Base-by-base conservation (phyloP, 208 protist species). In the Leishmania lainsoni region DNA sequence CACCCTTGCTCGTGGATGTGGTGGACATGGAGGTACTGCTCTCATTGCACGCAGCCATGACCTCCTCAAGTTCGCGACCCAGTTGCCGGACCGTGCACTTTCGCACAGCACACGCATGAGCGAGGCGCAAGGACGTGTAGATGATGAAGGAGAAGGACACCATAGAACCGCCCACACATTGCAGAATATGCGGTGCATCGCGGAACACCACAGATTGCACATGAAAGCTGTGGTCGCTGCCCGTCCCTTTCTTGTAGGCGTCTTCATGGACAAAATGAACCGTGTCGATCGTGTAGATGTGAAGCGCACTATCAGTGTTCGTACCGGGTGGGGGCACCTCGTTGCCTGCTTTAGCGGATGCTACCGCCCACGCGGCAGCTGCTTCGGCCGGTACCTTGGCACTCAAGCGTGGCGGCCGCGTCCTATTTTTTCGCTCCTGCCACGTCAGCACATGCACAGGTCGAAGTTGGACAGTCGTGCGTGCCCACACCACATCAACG, bases 201-300 rank as follows among this genome's bases (percentile, higher is more conserved):
- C 90, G 83, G 14, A 87, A 66, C 22, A 93, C 79, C 6, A 96
- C 93, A 20, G 91, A 94, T 70, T 94, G 91, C n/a, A 94, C 79
- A 83, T 94, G 87, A 81, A 91, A 96, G 76, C 93, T 96, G 63
- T 79, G 35, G 26, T 87, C 83, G 29, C 72, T 78, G 0, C 83
- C 86, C 4, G 61, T 12, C 10, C 78, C 83, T 35, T 71, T 75
- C 56, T 80, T 51, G 65, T 93, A 84, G 16, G 89, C 89, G 74
- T 93, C 86, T 45, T 83, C 76, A 76, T 96, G 91, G 5, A 96
- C 92, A 85, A 96, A 96, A 72, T 96, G 92, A 81, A 96, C 84
- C 0, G 91, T 94, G 26, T 90, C 88, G 56, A 96, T 84, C 42
- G 76, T 85, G 72, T 81, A 75, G 2, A 68, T 56, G 26, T 42